Percentiles rank a stretch among this genome's conserved stretches.
phyloP scores from a whole-genome alignment of 139 green algal species.

The Choricystis sp. region DNA sequence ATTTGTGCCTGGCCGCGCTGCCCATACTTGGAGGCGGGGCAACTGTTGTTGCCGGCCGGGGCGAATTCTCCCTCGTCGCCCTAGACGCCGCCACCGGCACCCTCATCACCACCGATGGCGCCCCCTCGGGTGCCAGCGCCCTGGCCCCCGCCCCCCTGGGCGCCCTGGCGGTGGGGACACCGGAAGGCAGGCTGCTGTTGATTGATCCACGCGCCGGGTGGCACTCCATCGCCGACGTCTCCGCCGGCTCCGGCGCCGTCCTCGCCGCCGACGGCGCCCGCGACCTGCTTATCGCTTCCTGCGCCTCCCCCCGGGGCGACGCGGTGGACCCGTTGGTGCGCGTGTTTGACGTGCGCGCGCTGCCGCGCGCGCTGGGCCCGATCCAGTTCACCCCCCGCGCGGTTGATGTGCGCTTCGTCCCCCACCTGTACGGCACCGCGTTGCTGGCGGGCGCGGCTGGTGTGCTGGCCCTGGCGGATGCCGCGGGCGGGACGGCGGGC shows the following conservation, averaged over 20 bases:
- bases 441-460: neutral
- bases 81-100: conserved; percentile 16
- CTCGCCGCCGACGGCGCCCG: conserved; percentile 29
- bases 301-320: neutral
- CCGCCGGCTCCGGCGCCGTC: conserved; percentile 43
- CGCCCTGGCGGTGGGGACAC: conserved; percentile 18
- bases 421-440: neutral
- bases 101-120: neutral
- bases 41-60: conserved; percentile 10
- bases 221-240: conserved; percentile 7
- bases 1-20: no score
- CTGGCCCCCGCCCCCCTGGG: conserved; percentile 18
- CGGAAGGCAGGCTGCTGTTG: conserved; percentile 27
- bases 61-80: conserved; percentile 9
- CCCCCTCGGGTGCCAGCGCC: neutral
- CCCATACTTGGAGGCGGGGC: neutral
- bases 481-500: neutral
- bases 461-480: neutral
- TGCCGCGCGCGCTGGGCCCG: neutral
- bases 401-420: neutral
- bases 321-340: neutral
- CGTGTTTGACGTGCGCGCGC: neutral
- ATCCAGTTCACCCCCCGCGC: neutral
- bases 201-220: conserved; percentile 32
- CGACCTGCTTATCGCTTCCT: conserved; percentile 39